These are phyloP conservation scores for Pichia cephalocereana DNA, from an alignment of 805 yeast genomes.

Conservation along the genomic window DNA sequence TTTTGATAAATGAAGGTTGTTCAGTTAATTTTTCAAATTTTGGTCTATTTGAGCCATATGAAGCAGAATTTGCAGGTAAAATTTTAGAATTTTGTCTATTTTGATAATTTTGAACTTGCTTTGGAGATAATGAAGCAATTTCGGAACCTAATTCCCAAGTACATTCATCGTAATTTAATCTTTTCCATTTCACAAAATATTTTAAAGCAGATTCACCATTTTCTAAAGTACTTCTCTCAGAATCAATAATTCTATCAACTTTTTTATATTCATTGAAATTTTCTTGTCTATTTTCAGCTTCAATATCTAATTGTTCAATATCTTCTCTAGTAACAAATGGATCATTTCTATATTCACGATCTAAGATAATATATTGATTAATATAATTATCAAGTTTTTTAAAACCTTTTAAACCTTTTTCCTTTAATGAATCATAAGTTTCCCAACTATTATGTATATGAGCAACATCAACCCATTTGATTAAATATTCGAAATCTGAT, in stretches of 20 bases:
- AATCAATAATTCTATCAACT: constrained; percentile 84
- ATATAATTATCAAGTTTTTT: constrained; percentile 88
- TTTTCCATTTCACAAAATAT: constrained; percentile 88
- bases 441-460: constrained; percentile 98
- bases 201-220: constrained; percentile 60
- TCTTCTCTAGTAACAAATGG: constrained; percentile 84
- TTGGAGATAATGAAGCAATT: constrained; percentile 77
- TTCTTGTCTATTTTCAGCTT: constrained; percentile 75
- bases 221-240: constrained; percentile 59
- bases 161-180: constrained; percentile 88
- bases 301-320: constrained; percentile 87
- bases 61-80: constrained; percentile 70
- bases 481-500: constrained; percentile 45
- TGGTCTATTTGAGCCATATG: constrained; percentile 70
- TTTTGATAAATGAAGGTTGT: constrained; percentile 85
- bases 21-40: constrained; percentile 74
- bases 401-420: constrained; percentile 50
- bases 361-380: constrained; percentile 63
- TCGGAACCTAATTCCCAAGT: constrained; percentile 94
- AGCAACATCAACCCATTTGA: constrained; percentile 83
- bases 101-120: constrained; percentile 76
- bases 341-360: constrained; percentile 69
- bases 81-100: constrained; percentile 75
- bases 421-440: constrained; percentile 42
- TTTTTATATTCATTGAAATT: constrained; percentile 74